Conservation (phyloP, 2,329 filamentous ascomycete species). For the Sclerotinia minor region DNA sequence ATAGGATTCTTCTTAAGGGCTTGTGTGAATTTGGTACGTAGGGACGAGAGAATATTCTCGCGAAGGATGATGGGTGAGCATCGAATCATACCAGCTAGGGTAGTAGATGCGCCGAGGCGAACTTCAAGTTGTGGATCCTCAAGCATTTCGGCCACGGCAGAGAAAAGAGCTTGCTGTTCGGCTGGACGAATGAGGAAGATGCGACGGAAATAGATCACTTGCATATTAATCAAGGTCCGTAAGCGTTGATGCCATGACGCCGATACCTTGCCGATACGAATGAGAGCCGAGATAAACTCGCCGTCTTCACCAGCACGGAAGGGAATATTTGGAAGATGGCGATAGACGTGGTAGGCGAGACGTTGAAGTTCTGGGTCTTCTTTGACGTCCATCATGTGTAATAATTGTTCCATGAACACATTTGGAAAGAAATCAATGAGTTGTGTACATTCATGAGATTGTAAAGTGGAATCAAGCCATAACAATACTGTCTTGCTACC, state of each 20-base stretch:
- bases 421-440: constrained; percentile 89
- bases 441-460: constrained; percentile 89
- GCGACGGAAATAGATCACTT: constrained; percentile 96
- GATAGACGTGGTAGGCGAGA: constrained; percentile 93
- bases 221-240: constrained; percentile 94
- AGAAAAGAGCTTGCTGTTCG: constrained; percentile 80
- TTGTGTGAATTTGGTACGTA: constrained; percentile 77
- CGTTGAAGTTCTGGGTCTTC: constrained; percentile 95
- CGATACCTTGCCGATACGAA: constrained; percentile 82
- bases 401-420: constrained; percentile 83
- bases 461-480: constrained; percentile 90
- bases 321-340: constrained; percentile 92
- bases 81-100: constrained; percentile 94
- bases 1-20: constrained; percentile 82
- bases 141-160: constrained; percentile 94
- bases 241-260: constrained; percentile 94
- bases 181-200: constrained; percentile 78
- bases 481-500: constrained; percentile 93
- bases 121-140: constrained; percentile 91
- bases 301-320: constrained; percentile 84
- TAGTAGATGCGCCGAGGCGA: constrained; percentile 86
- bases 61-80: constrained; percentile 85
- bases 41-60: constrained; percentile 69
- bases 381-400: constrained; percentile 99
- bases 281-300: constrained; percentile 80